Evolutionary conservation across 306 rosid species (phyloP).

Genomic region (Cicer cuneatum): DNA sequence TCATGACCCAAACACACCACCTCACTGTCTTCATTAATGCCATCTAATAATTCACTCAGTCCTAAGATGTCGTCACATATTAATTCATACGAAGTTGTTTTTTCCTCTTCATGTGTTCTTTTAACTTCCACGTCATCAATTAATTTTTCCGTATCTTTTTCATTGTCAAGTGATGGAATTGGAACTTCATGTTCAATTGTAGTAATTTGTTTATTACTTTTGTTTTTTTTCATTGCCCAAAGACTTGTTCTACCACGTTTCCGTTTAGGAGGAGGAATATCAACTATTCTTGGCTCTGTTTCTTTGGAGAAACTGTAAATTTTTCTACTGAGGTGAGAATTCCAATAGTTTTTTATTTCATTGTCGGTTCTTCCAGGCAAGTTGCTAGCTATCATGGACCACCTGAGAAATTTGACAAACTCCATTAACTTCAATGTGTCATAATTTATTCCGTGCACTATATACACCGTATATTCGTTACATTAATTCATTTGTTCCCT

Average conservation of each 20-base stretch:
- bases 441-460: not conserved
- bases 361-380: constrained; percentile 96
- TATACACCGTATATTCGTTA: not conserved
- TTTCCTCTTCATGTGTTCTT: not conserved
- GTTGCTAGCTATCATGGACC: constrained; percentile 93
- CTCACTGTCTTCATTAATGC: constrained; percentile 46
- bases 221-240: constrained; percentile 70
- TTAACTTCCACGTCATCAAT: not conserved
- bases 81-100: not conserved
- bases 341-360: constrained; percentile 95
- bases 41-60: constrained; percentile 13
- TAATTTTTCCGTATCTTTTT: not conserved
- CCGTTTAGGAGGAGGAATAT: constrained; percentile 46
- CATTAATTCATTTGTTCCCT: not conserved
- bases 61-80: constrained; percentile 14
- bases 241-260: constrained; percentile 70
- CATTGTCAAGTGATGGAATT: constrained; percentile 41
- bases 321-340: constrained; percentile 81
- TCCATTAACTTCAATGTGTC: not conserved
- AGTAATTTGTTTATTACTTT: constrained; percentile 18
- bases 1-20: constrained; percentile 42
- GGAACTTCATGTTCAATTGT: not conserved
- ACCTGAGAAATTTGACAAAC: constrained; percentile 49
- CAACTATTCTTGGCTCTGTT: not conserved
- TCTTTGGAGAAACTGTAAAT: constrained; percentile 54